Conservation (phyloP, 1,139 yeast species). For the Yamadazyma sp. region DNA sequence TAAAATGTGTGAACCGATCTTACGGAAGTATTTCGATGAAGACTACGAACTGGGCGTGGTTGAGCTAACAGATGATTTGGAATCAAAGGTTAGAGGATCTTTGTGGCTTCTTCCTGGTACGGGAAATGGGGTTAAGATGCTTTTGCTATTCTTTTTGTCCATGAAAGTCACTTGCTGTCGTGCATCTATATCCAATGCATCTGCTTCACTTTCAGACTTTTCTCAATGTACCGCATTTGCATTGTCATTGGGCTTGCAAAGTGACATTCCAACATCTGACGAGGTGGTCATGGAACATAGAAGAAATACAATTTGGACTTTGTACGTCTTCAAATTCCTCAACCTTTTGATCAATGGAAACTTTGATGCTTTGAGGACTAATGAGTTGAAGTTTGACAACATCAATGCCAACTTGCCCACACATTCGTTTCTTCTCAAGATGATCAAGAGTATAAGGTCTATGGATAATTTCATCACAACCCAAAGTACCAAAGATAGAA, state of each 20-base stretch:
- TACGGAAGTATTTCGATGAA: constrained; percentile 6
- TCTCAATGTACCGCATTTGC: constrained; percentile 16
- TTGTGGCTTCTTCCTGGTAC: constrained; percentile 20
- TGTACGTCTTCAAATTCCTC: constrained; percentile 3
- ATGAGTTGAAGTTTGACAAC: constrained; percentile 1
- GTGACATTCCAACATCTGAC: not conserved
- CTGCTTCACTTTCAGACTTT: constrained; percentile 30
- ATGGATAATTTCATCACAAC: constrained; percentile 1
- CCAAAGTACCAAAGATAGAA: not conserved
- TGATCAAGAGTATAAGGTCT: not conserved
- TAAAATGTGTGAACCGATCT: constrained; percentile 21
- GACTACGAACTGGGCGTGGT: constrained; percentile 7
- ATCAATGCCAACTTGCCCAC: constrained; percentile 1
- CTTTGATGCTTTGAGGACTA: not conserved
- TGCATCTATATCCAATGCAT: constrained; percentile 11
- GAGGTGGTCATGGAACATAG: not conserved
- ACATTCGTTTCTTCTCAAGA: constrained; percentile 1
- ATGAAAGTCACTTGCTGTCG: not conserved
- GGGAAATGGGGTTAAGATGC: constrained; percentile 5
- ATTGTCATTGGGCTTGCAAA: constrained; percentile 6
- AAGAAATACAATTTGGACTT: constrained; percentile 7
- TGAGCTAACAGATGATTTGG: constrained; percentile 26
- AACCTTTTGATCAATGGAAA: not conserved
- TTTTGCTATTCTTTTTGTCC: constrained; percentile 4
- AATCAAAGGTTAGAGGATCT: constrained; percentile 34